phyloP scores from a whole-genome alignment of 2,329 filamentous ascomycete species.

The Oidium heveae region DNA sequence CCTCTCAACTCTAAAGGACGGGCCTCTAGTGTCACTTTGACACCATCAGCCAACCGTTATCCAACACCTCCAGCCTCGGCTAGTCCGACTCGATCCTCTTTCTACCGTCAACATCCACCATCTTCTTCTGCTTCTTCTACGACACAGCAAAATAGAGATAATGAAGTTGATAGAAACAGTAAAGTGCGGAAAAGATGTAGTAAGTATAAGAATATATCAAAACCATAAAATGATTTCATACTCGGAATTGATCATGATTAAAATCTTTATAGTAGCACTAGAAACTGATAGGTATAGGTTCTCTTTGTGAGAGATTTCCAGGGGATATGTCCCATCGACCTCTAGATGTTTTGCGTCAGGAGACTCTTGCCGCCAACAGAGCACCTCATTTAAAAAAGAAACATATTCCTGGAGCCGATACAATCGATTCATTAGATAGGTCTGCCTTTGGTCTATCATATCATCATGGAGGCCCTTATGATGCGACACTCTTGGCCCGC shows the following conservation, averaged over 20 bases:
- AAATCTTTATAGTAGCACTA: background rate
- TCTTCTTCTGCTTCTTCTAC: too few relatives aligned
- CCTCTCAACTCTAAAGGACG: background rate
- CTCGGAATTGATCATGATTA: background rate
- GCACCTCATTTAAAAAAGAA: constrained; percentile 39
- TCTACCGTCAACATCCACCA: constrained; percentile 22
- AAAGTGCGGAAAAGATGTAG: constrained; percentile 16
- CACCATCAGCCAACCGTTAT: constrained; percentile 4
- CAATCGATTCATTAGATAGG: constrained; percentile 56
- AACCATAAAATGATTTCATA: background rate
- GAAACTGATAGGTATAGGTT: constrained; percentile 10
- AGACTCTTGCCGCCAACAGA: constrained; percentile 39
- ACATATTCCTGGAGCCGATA: constrained; percentile 42
- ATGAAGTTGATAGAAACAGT: constrained; percentile 12
- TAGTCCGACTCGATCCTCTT: constrained; percentile 23
- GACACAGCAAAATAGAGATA: constrained; percentile 4
- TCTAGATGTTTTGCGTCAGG: constrained; percentile 37
- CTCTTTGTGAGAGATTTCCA: constrained; percentile 32
- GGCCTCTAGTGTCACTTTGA: background rate
- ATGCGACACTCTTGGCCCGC: constrained; percentile 50
- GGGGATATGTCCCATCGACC: constrained; percentile 41
- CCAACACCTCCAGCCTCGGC: constrained; percentile 29
- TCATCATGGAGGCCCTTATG: constrained; percentile 79
- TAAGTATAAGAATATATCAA: constrained; percentile 1
- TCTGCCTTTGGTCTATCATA: constrained; percentile 36